These are phyloP conservation scores for Cynara cardunculus DNA, from an alignment of 129 eudicot genomes.

Conservation along the genomic window DNA sequence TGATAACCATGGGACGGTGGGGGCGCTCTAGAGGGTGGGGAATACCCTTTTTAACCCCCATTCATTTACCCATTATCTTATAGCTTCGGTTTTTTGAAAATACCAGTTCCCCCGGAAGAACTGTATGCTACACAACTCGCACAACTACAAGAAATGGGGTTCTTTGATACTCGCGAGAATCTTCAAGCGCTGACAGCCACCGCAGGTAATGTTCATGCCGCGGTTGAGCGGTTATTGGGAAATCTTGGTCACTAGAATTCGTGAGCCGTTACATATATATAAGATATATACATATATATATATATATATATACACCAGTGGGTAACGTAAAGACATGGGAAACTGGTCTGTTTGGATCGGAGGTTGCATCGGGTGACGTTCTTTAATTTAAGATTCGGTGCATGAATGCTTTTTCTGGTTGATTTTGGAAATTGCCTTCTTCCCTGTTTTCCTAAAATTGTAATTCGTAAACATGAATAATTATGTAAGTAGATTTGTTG, in stretches of 20 bases:
- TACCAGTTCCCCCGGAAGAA: constrained; percentile 73
- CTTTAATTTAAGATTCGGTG: constrained; percentile 18
- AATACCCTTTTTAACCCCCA: not conserved
- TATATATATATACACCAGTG: constrained; percentile 15
- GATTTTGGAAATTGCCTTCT: constrained; percentile 12
- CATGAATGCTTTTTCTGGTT: constrained; percentile 30
- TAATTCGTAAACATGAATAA: constrained; percentile 1
- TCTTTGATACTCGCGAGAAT: constrained; percentile 65
- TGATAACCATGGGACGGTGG: not conserved
- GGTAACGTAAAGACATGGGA: constrained; percentile 4
- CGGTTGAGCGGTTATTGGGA: constrained; percentile 76
- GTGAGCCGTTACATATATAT: constrained; percentile 16
- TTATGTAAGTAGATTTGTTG: constrained; percentile 26
- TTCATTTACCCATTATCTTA: not conserved
- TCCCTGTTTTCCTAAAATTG: not conserved
- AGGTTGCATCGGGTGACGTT: constrained; percentile 21
- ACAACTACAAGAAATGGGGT: constrained; percentile 90
- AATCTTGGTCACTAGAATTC: constrained; percentile 49
- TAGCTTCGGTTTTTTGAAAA: not conserved
- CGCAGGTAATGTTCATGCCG: constrained; percentile 75
- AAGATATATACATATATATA: constrained; percentile 2
- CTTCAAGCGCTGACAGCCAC: constrained; percentile 73
- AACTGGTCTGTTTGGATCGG: constrained; percentile 30
- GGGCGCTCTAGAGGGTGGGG: not conserved
- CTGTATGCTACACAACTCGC: constrained; percentile 71